Base-by-base conservation (phyloP, 106 monocot genomes). In the Platanthera zijinensis region DNA sequence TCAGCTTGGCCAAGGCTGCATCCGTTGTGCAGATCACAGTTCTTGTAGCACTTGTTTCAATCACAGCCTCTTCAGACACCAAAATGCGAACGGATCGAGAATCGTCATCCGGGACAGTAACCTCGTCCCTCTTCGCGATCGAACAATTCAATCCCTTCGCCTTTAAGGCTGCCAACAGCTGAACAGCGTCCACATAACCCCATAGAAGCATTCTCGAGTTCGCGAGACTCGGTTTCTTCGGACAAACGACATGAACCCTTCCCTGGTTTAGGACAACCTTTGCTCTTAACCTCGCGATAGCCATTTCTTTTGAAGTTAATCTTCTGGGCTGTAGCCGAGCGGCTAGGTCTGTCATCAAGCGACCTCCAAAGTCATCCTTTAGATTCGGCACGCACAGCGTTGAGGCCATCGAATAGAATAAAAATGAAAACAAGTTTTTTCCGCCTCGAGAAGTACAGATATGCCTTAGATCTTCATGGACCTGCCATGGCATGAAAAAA, bases 221-320 rank as follows among this genome's bases (percentile, higher is more conserved):
- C 57, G 78, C 69, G 30, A 46, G 28, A 12, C 57, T 21, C 5
- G 63, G 74, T 17, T 72, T 75, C 52, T 73, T 74, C 8, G 72
- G 19, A 28, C 77, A 25, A 75, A 76, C 77, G 63, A 90, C 70
- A 17, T 69, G 30, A 77, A 85, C 83, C 13, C 78, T 78, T 5
- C 90, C 88, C 30, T 84, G 84, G 54, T 77, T 78, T 54, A 90
- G 56, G 30, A 85, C 53, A 52, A 86, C 78, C 72, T 72, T 80
- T 17, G 83, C 79, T 10, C 79, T 78, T 47, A 90, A 76, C 75
- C 87, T 87, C 12, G 90, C 87, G 39, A 87, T 72, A n/a, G 90
- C 90, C 11, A 80, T 79, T 56, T 83, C 82, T 48, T 80, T 62
- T 11, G 77, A 50, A 14, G 28, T 6, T 52, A 88, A 56, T 68